Evolutionary conservation across 2,329 filamentous ascomycete genomes (phyloP), one percentile per base, ranked within the genome.

Genomic region (Karstenula rhodostoma): DNA sequence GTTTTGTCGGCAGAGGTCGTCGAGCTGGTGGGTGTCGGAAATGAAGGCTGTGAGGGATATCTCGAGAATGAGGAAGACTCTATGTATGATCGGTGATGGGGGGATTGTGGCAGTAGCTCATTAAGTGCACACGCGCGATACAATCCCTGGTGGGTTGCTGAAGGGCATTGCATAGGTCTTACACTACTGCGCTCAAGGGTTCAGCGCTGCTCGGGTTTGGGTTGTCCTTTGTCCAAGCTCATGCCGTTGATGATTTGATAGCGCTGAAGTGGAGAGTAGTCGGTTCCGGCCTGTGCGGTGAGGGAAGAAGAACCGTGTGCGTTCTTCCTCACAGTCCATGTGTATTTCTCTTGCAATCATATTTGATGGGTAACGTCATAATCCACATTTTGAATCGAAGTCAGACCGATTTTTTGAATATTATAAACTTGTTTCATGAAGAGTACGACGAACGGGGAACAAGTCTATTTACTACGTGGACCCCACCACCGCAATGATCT

Each of bases 401-500:
- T n/a, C 25, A 22, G n/a, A 43, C 22, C 5, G 22, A 42, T 12
- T 10, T 32, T 10, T 9, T 19, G 50, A n/a, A 23, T 42, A 15
- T 22, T 17, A n/a, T 19, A 40, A 46, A 25, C 22, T 17, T 17
- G 22, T 58, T 58, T 58, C 48, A 54, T 17, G 6, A 25, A 58
- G 42, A 53, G 56, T 48, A 48, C 13, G 23, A 25, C 29, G 51
- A 44, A 23, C 25, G 23, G 51, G 25, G 19, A 44, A 23, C 9
- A 6, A 22, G 12, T 19, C 40, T n/a, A 6, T 43, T n/a, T 50
- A 35, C 17, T 54, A 13, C 19, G 12, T 23, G 4, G n/a, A 52
- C 10, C 9, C 10, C 32, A 32, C 9, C 29, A 48, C 29, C 37
- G 29, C 15, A 47, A 50, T 57, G 53, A 57, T 57, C 23, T 48